Evolutionary conservation across 768 basidiomycete genomes (phyloP), one percentile per base, ranked within the genome.

Genomic region (Serpula lacrymans): DNA sequence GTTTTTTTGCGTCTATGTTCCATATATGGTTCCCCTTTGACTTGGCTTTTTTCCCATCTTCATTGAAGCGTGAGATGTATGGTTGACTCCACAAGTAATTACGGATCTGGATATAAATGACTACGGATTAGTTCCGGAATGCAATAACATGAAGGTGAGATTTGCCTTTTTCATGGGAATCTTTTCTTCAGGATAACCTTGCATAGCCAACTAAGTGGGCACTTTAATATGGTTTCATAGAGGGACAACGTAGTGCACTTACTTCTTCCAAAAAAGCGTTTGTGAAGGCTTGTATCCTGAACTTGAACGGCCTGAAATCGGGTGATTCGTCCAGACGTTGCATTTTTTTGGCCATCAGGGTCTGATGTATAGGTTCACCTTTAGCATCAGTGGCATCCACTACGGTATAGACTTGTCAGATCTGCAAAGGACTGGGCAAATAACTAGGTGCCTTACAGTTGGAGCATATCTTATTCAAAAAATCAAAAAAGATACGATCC

Each of bases 1-100:
- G 57, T 62, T 89, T 94, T 67, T 80, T 89, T n/a, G 92, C 95
- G 54, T 97, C 91, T 37, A 98, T 86, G 55, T 92, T 94, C 95
- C 95, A 99, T 50, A 97, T 96, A 55, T 98, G 95, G 65, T 99
- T 99, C 34, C 95, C 95, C 70, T 96, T 96, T 39, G 91, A 94
- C 65, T 99, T 99, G 17, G 94, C 89, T 68, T 99, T 99, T 65
- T 97, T 97, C 25, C 95, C 95, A 59, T 98, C 95, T 55, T 97
- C 92, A 59, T 99, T 99, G 72, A 94, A 98, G 22, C 95, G 88
- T 21, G 92, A 84, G 58, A 99, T 98, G 59, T 86, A 84, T 22
- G 83, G 84, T 53, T 94, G 90, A 45, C 82, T 83, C 95, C 95
- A 99, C 36, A 99, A 79, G 68, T 96, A 99, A 65, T 91, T 84